These are phyloP conservation scores for Dichomitus squalens DNA, from an alignment of 1,284 basidiomycete species.

Conservation along the genomic window DNA sequence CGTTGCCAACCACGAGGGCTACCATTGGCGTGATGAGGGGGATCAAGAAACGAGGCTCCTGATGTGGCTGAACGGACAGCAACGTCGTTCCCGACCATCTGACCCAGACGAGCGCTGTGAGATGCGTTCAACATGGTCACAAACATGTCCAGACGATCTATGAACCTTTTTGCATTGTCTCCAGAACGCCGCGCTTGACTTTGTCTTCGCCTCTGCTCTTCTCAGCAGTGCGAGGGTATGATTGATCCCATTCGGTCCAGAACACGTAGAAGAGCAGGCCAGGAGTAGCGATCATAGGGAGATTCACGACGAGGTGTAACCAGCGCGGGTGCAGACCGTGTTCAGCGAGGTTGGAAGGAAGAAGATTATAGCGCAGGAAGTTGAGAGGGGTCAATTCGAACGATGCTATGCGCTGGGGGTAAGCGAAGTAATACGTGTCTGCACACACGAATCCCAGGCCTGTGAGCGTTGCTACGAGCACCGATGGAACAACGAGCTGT, in stretches of 20 bases:
- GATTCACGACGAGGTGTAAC: constrained; percentile 41
- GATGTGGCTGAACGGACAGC: constrained; percentile 42
- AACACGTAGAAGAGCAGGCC: constrained; percentile 30
- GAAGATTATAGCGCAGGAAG: constrained; percentile 42
- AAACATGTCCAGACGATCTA: too few species aligned
- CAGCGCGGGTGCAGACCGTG: constrained; percentile 45
- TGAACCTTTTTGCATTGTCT: constrained; percentile 20
- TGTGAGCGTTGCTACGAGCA: constrained; percentile 24
- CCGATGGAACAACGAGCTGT: constrained; percentile 20
- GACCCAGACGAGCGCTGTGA: constrained; percentile 33
- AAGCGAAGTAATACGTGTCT: constrained; percentile 38
- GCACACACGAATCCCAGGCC: constrained; percentile 25
- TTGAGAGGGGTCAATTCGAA: constrained; percentile 40
- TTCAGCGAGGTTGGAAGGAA: constrained; percentile 38
- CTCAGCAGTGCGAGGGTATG: constrained; percentile 7
- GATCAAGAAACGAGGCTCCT: constrained; percentile 44
- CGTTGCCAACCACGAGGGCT: constrained; percentile 32
- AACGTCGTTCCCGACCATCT: constrained; percentile 32
- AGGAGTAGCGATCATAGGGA: constrained; percentile 43
- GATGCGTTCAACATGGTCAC: neutral
- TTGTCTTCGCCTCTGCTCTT: constrained; percentile 4
- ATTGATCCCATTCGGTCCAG: constrained; percentile 17
- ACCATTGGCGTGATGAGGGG: constrained; percentile 40
- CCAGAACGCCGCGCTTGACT: constrained; percentile 7
- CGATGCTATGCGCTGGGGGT: constrained; percentile 5